Evolutionary conservation across 2,329 filamentous ascomycete species (phyloP).

Genomic region (Didymella sp.): DNA sequence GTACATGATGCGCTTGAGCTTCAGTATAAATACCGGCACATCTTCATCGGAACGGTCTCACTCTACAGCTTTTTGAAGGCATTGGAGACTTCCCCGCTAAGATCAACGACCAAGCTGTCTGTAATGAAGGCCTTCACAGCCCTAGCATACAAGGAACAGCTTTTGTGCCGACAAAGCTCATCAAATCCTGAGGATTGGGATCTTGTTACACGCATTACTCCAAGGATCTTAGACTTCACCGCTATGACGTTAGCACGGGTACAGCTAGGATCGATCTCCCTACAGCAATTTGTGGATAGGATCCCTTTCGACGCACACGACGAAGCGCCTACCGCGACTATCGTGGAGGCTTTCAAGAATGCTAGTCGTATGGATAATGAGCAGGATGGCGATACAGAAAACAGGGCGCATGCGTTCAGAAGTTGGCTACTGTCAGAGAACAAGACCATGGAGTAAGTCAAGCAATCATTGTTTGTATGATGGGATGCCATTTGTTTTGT

Average conservation of each 20-base stretch:
- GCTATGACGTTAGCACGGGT: conserved; percentile 34
- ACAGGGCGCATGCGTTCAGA: conserved; percentile 37
- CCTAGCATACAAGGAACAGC: conserved; percentile 38
- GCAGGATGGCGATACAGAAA: conserved; percentile 23
- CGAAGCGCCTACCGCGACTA: conserved; percentile 26
- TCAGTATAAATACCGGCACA: conserved; percentile 46
- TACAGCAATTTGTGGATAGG: conserved; percentile 37
- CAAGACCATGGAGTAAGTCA: background rate
- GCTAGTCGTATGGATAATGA: conserved; percentile 36
- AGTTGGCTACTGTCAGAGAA: conserved; percentile 25
- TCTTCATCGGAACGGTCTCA: conserved; percentile 43
- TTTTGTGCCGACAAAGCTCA: conserved; percentile 35
- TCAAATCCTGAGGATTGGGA: conserved; percentile 33
- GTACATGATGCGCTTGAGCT: conserved; percentile 35
- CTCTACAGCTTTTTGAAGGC: conserved; percentile 40
- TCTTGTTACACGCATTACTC: conserved; percentile 34
- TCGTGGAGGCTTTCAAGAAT: conserved; percentile 40
- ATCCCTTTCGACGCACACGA: conserved; percentile 34
- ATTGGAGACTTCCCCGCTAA: conserved; percentile 30
- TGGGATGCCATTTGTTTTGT: background rate
- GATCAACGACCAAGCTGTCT: conserved; percentile 29
- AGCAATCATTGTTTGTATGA: background rate
- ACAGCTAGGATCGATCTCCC: conserved; percentile 37
- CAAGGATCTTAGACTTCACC: conserved; percentile 28
- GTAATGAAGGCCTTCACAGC: conserved; percentile 36